Evolutionary conservation across 2,329 filamentous ascomycete genomes (phyloP).

Genomic region (Seiridium unicorne): DNA sequence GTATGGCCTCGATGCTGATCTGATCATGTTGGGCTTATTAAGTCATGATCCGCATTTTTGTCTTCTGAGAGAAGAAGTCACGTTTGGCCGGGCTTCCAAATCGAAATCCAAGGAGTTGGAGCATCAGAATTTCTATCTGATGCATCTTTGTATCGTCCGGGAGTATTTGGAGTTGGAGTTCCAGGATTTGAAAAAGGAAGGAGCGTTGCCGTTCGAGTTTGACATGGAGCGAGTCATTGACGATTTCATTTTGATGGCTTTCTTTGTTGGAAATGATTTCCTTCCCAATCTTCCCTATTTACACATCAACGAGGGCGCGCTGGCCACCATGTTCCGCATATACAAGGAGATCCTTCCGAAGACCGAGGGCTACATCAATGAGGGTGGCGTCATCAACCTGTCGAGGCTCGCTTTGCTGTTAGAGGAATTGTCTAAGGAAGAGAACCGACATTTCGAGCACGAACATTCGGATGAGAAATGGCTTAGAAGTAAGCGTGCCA

Average conservation of each 20-base stretch:
- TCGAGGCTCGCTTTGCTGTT: constrained; percentile 74
- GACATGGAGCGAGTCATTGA: constrained; percentile 97
- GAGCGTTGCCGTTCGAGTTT: constrained; percentile 72
- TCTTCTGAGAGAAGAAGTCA: constrained; percentile 93
- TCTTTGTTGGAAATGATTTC: constrained; percentile 99
- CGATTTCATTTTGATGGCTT: constrained; percentile 99
- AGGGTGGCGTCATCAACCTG: constrained; percentile 89
- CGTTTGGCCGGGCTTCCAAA: constrained; percentile 85
- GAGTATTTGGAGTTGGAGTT: constrained; percentile 98
- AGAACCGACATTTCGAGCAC: constrained; percentile 88
- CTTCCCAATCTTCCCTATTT: constrained; percentile 92
- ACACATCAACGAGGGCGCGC: constrained; percentile 96
- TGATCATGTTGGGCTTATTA: constrained; percentile 97
- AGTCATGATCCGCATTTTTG: constrained; percentile 99
- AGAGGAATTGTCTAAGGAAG: constrained; percentile 81
- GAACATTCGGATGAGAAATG: constrained; percentile 87
- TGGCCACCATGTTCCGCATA: constrained; percentile 95
- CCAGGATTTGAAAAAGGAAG: constrained; percentile 79
- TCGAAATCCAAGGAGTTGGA: constrained; percentile 94
- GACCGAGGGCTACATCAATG: constrained; percentile 93
- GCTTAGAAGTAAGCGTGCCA: constrained; percentile 83
- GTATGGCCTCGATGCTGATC: constrained; percentile 93
- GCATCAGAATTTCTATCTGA: constrained; percentile 96
- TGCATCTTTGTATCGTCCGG: constrained; percentile 95
- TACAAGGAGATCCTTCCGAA: constrained; percentile 89